A percentile compares a stretch with the other conserved stretches of the same genome.
Conservation (phyloP, 352 stramenopile genomes). For the Globisporangium splendens region DNA sequence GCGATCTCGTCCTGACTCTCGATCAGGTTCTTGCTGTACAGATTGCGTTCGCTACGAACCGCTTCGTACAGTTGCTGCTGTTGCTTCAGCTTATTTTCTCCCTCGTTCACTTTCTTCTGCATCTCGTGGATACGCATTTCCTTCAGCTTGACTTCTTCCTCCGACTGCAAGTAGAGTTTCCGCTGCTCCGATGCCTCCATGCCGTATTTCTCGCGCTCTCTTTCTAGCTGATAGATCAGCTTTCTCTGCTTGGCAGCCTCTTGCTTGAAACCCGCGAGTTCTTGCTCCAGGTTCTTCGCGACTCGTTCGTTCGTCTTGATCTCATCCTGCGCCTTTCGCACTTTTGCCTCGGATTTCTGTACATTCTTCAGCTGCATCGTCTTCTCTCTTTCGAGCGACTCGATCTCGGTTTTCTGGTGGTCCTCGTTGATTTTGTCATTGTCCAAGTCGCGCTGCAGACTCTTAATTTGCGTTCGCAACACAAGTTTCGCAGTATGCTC, state of each 20-base stretch:
- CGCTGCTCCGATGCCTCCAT: slow-evolving; percentile 84
- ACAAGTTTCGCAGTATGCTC: slow-evolving; percentile 85
- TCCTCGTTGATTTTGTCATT: slow-evolving; percentile 78
- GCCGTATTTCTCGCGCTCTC: slow-evolving; percentile 91
- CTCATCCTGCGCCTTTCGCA: slow-evolving; percentile 85
- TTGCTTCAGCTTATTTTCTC: slow-evolving; percentile 94
- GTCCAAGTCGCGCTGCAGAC: slow-evolving; percentile 76
- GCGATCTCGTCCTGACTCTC: slow-evolving; percentile 95
- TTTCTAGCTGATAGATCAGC: slow-evolving; percentile 90
- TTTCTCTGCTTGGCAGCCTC: slow-evolving; percentile 89
- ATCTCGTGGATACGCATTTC: slow-evolving; percentile 82
- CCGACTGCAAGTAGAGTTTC: slow-evolving; percentile 77
- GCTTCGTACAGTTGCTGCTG: slow-evolving; percentile 96
- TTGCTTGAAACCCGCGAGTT: slow-evolving; percentile 78
- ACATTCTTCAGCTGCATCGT: slow-evolving; percentile 80
- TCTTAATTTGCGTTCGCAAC: slow-evolving; percentile 81
- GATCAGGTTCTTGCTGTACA: slow-evolving; percentile 96
- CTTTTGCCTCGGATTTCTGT: slow-evolving; percentile 80
- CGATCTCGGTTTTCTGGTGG: slow-evolving; percentile 67
- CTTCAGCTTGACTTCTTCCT: slow-evolving; percentile 80
- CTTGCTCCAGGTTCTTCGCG: slow-evolving; percentile 81
- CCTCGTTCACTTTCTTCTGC: slow-evolving; percentile 87
- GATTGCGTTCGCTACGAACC: slow-evolving; percentile 92
- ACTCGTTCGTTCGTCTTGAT: slow-evolving; percentile 92
- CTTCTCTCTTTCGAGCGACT: slow-evolving; percentile 87